phyloP scores from a whole-genome alignment of 305 asterid species.

The Solanum hybrid region DNA sequence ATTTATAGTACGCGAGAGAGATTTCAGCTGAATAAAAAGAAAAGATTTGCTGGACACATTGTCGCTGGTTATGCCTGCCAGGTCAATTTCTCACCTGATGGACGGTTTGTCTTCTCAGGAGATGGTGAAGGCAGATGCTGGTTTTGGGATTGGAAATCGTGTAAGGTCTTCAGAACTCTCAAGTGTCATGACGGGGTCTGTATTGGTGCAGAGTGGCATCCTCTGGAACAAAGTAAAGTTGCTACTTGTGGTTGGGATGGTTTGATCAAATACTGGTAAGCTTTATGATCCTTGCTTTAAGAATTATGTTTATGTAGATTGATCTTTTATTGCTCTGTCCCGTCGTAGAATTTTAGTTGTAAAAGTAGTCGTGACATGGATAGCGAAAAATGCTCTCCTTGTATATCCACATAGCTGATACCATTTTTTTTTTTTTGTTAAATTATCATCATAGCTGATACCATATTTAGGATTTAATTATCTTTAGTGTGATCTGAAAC shows the following conservation, averaged over 20 bases:
- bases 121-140: conserved; percentile 99
- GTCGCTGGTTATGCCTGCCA: conserved; percentile 98
- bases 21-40: conserved; percentile 94
- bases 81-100: conserved; percentile 97
- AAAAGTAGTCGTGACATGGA: background rate
- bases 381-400: background rate
- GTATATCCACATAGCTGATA: background rate
- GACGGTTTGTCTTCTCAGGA: conserved; percentile 92
- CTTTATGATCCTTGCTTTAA: conserved; percentile 12
- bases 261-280: conserved; percentile 92
- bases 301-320: background rate
- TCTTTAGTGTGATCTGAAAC: background rate
- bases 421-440: background rate
- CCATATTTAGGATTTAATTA: background rate
- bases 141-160: conserved; percentile 99
- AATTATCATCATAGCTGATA: background rate
- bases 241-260: conserved; percentile 99
- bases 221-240: conserved; percentile 96
- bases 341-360: background rate
- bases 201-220: conserved; percentile 94
- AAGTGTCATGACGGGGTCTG: conserved; percentile 96
- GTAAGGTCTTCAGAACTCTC: conserved; percentile 88
- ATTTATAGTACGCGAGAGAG: conserved; percentile 90
- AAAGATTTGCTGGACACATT: conserved; percentile 94
- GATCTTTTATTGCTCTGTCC: background rate